Conservation (phyloP, 192 early-diverging fungal genomes). For the Irineochytrium annulatum region DNA sequence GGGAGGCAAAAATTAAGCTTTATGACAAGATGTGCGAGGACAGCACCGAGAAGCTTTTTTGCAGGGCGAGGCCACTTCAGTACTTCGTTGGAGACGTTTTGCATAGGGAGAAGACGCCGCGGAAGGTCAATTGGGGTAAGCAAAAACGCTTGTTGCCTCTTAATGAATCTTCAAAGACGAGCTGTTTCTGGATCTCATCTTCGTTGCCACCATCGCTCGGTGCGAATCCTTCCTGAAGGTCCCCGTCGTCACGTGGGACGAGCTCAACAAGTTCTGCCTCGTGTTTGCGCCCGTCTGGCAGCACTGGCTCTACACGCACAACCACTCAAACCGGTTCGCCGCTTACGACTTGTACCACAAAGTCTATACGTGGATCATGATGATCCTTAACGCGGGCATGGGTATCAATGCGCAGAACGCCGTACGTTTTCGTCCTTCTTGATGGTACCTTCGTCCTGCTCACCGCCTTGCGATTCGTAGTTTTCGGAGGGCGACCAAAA, state of each 20-base stretch:
- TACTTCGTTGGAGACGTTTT: conserved; percentile 14
- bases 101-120: conserved; percentile 6
- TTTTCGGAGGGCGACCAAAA: conserved; percentile 2
- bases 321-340: conserved; percentile 14
- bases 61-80: background rate
- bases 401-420: conserved; percentile 5
- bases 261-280: background rate
- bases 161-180: too few relatives aligned
- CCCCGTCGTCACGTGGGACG: background rate
- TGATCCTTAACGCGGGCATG: conserved; percentile 4
- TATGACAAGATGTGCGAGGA: background rate
- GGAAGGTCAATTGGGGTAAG: conserved; percentile 18
- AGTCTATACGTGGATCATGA: conserved; percentile 9
- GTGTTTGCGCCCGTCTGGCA: conserved; percentile 13
- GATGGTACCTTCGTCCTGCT: background rate
- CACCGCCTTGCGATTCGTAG: background rate
- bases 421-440: background rate
- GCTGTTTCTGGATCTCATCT: conserved; percentile 16
- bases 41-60: background rate
- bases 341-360: conserved; percentile 8
- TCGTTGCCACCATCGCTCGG: conserved; percentile 1
- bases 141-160: too few relatives aligned
- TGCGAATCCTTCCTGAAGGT: background rate
- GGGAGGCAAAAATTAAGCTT: conserved; percentile 2
- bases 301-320: conserved; percentile 2